Evolutionary conservation across 371 early-diverging fungal genomes (phyloP).

Genomic region (Mucor ambiguus): DNA sequence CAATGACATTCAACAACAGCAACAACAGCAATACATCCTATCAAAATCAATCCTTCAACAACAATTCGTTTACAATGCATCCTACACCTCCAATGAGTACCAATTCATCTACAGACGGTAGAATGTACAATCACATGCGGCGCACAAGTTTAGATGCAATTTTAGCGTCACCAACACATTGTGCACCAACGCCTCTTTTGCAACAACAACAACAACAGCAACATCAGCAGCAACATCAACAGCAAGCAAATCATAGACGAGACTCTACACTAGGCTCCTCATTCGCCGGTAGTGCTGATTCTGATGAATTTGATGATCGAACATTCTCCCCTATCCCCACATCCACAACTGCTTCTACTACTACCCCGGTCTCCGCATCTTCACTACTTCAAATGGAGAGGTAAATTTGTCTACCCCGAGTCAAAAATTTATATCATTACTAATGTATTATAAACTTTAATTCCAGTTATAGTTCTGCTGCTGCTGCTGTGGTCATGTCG

Average conservation of each 20-base stretch:
- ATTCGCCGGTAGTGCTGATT: slow-evolving; percentile 30
- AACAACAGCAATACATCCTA: slow-evolving; percentile 11
- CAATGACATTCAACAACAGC: slow-evolving; percentile 7
- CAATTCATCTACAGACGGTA: slow-evolving; percentile 24
- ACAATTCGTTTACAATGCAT: slow-evolving; percentile 15
- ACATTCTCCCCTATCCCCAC: slow-evolving; percentile 26
- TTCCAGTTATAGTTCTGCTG: slow-evolving; percentile 18
- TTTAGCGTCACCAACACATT: slow-evolving; percentile 28
- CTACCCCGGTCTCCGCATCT: slow-evolving; percentile 30
- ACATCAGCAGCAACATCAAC: slow-evolving; percentile 3
- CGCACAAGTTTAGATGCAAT: slow-evolving; percentile 43
- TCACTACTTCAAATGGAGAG: slow-evolving; percentile 33
- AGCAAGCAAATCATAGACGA: slow-evolving; percentile 22
- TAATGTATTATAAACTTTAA: slow-evolving; percentile 11
- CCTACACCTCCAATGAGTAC: slow-evolving; percentile 30
- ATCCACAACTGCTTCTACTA: slow-evolving; percentile 9
- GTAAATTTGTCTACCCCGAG: slow-evolving; percentile 24
- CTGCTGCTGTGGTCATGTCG: slow-evolving; percentile 21
- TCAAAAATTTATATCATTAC: slow-evolving; percentile 5
- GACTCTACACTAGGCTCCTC: slow-evolving; percentile 29
- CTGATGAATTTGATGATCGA: slow-evolving; percentile 27
- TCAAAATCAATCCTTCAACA: neutral
- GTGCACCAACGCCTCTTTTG: slow-evolving; percentile 19
- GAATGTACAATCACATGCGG: slow-evolving; percentile 21
- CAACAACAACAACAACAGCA: slow-evolving; percentile 22